phyloP scores from a whole-genome alignment of 768 basidiomycete species.

The Tricholoma saponaceum region DNA sequence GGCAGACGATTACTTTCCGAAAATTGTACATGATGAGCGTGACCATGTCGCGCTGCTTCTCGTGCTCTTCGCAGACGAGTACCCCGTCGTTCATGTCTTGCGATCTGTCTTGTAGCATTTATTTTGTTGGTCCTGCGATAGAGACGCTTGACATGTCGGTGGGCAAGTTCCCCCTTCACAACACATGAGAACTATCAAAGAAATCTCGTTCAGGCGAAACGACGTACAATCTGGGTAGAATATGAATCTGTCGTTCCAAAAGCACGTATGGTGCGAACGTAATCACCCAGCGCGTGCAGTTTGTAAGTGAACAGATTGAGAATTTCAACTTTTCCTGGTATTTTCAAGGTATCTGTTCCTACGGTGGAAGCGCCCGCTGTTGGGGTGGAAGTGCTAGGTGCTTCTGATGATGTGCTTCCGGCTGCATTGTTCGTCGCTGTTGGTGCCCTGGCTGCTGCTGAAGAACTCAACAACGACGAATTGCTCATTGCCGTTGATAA shows the following conservation, averaged over 20 bases:
- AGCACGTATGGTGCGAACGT: constrained; percentile 2
- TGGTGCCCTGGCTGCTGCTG: too few relatives aligned
- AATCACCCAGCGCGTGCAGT: constrained; percentile 11
- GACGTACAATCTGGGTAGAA: constrained; percentile 4
- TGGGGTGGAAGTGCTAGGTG: not conserved
- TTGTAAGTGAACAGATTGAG: constrained; percentile 11
- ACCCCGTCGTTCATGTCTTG: constrained; percentile 9
- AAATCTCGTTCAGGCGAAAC: not conserved
- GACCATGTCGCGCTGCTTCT: not conserved
- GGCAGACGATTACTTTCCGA: not conserved
- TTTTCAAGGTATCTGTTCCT: constrained; percentile 2
- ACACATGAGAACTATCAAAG: not conserved
- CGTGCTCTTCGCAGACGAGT: not conserved
- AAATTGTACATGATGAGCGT: not conserved
- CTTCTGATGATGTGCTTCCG: not conserved
- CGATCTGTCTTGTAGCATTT: constrained; percentile 6
- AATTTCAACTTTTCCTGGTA: not conserved
- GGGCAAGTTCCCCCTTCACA: constrained; percentile 14
- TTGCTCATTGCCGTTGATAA: too few relatives aligned
- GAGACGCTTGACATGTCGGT: constrained; percentile 6
- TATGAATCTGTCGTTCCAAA: constrained; percentile 7
- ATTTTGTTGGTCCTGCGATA: too few relatives aligned
- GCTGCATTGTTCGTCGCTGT: too few relatives aligned
- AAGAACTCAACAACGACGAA: too few relatives aligned
- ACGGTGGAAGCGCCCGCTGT: not conserved